phyloP scores from a whole-genome alignment of 768 basidiomycete genomes.

The Tephrocybe sp. region DNA sequence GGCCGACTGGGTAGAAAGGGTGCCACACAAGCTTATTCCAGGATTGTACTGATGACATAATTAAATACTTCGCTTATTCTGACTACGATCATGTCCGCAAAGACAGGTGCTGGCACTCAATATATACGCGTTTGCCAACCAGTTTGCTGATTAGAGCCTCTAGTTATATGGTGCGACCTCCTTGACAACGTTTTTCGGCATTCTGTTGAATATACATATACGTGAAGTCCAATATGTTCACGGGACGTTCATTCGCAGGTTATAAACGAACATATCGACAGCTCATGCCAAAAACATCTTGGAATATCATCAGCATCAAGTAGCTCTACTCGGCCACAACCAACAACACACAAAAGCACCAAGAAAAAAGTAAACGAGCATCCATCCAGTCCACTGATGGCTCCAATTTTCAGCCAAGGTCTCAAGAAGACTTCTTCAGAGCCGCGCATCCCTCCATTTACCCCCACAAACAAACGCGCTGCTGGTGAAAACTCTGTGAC shows the following conservation, averaged over 20 bases:
- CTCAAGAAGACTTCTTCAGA: conserved; percentile 16
- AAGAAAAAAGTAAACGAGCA: conserved; percentile 15
- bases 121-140: neutral
- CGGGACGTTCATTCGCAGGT: conserved; percentile 34
- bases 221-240: conserved; percentile 49
- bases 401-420: conserved; percentile 40
- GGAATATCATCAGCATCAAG: conserved; percentile 13
- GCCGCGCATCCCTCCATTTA: conserved; percentile 3
- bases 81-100: neutral
- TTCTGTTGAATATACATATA: neutral
- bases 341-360: conserved; percentile 12
- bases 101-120: conserved; percentile 11
- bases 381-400: conserved; percentile 31
- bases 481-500: conserved; percentile 13
- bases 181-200: neutral
- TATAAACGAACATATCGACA: conserved; percentile 58
- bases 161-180: conserved; percentile 19
- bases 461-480: conserved; percentile 17
- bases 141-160: conserved; percentile 1
- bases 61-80: neutral
- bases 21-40: conserved; percentile 50
- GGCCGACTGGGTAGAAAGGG: conserved; percentile 42
- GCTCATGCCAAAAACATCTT: conserved; percentile 32
- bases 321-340: conserved; percentile 9
- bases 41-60: conserved; percentile 36